Conservation (phyloP, 345 rosid species). For the Eutrema yunnanense region DNA sequence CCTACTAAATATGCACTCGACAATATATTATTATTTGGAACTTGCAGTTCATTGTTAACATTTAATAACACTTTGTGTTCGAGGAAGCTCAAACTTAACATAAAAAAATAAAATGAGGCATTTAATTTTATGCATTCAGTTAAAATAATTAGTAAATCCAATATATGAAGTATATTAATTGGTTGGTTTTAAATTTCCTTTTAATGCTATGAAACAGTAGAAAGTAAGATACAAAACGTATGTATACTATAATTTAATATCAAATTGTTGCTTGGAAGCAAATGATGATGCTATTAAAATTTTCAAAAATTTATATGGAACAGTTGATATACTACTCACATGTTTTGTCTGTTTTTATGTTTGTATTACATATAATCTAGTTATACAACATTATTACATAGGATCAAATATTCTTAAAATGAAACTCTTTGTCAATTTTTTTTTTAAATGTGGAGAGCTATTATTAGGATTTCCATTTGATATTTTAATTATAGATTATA, state of each 20-base stretch:
- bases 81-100: background rate
- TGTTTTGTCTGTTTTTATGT: background rate
- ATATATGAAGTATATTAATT: background rate
- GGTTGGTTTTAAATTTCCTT: background rate
- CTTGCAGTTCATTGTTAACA: background rate
- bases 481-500: conserved; percentile 14
- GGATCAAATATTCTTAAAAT: background rate
- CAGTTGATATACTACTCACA: background rate
- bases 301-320: background rate
- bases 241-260: background rate
- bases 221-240: background rate
- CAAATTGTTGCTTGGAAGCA: conserved; percentile 4
- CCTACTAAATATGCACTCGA: background rate
- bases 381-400: background rate
- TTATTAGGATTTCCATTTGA: conserved; percentile 8
- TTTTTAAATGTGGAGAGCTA: background rate
- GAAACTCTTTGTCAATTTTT: background rate
- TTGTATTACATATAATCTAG: background rate
- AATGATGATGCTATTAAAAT: background rate
- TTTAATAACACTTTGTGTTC: background rate
- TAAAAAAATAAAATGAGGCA: background rate
- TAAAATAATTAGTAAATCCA: background rate
- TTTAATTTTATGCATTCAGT: background rate
- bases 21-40: background rate
- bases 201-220: background rate